Base-by-base conservation (phyloP, 495 filamentous ascomycete species). In the Thozetella sp. region DNA sequence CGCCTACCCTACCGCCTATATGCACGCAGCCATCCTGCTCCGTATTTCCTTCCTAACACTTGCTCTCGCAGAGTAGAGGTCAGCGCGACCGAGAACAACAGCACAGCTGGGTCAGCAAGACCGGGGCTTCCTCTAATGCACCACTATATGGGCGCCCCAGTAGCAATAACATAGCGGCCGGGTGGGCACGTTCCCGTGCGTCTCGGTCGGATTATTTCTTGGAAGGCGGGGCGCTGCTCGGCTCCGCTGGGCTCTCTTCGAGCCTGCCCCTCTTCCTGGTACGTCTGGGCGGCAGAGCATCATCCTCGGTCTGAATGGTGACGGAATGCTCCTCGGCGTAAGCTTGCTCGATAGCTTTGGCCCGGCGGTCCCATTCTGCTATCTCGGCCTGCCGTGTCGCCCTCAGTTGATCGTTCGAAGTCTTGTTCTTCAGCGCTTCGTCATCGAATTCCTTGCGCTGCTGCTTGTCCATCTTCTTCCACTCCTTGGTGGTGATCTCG, bases 401-500 rank as follows among this genome's bases (percentile, higher is more conserved):
- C 57, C 85, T 69, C 2, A 80, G 78, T 59, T 82, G 77, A n/a
- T 76, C 77, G 65, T 91, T 88, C 3, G 65, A 74, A 53, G 82
- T 78, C 60, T 90, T 92, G 60, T 90, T 86, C 19, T 78, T 81
- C 59, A 89, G 84, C 3, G 88, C 88, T 67, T 86, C 80, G 37
- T 91, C 88, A 56, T 91, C 75, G 64, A 91, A 97, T 24, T 92
- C 93, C 67, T 81, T 77, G 69, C 88, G 90, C 60, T 82, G 80
- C 30, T 88, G 90, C 10, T 82, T 81, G 2, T 78, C 64, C 0
- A 90, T 88, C 56, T 90, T 87, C 61, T 90, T 88, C 95, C 95
- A 99, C 90, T 93, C 93, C 65, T 88, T 86, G 19, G 93, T 91
- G 20, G 94, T 80, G 59, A 90, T 90, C n/a, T 48, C 20, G 43